phyloP scores from a whole-genome alignment of 139 green algal species.

The Coelastrella sp. region DNA sequence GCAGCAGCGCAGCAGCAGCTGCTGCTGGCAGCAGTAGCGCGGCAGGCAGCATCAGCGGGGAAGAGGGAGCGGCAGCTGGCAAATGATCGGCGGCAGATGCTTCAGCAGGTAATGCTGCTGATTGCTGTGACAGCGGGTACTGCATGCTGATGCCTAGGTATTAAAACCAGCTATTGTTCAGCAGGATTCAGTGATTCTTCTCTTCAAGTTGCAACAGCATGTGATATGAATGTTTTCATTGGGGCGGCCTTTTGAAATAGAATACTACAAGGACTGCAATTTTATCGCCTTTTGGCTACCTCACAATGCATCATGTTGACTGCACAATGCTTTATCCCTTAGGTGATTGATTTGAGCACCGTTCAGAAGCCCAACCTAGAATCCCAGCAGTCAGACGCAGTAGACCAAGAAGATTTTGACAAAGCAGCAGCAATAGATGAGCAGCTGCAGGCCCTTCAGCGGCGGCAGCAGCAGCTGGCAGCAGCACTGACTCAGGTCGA shows the following conservation, averaged over 20 bases:
- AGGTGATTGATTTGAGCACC: no score
- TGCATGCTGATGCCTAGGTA: no score
- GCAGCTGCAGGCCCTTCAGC: constrained; percentile 33
- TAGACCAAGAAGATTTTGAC: constrained; percentile 68
- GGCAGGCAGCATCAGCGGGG: constrained; percentile 12
- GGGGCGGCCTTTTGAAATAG: no score
- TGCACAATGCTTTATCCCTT: no score
- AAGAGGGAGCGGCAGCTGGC: constrained; percentile 15
- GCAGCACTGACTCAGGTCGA: background rate
- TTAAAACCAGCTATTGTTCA: no score
- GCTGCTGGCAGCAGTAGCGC: background rate
- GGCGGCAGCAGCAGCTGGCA: constrained; percentile 1
- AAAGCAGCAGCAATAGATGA: constrained; percentile 58
- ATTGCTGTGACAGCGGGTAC: background rate
- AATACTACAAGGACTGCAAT: no score
- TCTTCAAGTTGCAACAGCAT: no score
- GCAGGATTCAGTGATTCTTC: no score
- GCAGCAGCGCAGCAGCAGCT: constrained; percentile 24
- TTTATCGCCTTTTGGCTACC: no score
- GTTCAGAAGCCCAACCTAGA: background rate
- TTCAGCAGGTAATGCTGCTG: background rate
- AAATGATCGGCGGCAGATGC: constrained; percentile 29
- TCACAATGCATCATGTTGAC: no score
- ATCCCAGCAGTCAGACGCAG: constrained; percentile 50
- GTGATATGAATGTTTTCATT: no score